phyloP scores from a whole-genome alignment of 371 early-diverging fungal genomes.

The Thermomucor indicae-seudaticae region DNA sequence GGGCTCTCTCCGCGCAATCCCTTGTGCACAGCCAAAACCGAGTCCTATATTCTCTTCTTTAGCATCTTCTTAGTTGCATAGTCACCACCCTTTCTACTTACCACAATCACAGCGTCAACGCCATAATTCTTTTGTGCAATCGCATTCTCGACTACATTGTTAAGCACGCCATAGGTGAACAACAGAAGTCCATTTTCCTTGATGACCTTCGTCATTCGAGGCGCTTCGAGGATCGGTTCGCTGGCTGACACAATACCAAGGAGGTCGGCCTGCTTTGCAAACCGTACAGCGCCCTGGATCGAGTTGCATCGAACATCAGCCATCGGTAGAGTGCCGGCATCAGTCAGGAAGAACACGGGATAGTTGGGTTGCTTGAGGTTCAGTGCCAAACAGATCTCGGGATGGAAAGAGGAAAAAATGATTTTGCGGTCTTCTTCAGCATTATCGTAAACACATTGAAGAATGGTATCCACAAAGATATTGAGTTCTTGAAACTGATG shows the following conservation, averaged over 20 bases:
- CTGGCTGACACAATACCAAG: constrained; percentile 83
- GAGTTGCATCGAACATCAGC: constrained; percentile 85
- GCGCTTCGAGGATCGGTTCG: constrained; percentile 76
- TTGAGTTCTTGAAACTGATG: constrained; percentile 76
- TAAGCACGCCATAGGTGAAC: constrained; percentile 86
- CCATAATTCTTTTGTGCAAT: constrained; percentile 71
- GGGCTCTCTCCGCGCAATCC: constrained; percentile 42
- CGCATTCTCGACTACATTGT: constrained; percentile 75
- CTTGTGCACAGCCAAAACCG: constrained; percentile 56
- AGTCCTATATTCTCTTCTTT: constrained; percentile 34
- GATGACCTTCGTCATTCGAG: constrained; percentile 68
- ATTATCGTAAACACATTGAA: constrained; percentile 71
- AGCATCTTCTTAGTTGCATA: background rate
- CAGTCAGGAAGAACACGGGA: constrained; percentile 92
- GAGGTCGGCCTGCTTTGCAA: constrained; percentile 72
- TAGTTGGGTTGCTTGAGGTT: constrained; percentile 80
- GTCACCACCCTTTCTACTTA: constrained; percentile 16
- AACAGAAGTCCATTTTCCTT: constrained; percentile 70
- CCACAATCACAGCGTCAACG: constrained; percentile 81
- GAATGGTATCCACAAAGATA: constrained; percentile 80
- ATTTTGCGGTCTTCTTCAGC: constrained; percentile 70
- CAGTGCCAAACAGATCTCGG: constrained; percentile 81
- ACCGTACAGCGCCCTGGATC: constrained; percentile 78
- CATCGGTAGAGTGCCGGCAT: constrained; percentile 73
- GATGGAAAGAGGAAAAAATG: constrained; percentile 93